These are phyloP conservation scores for Saccharomycopsis crataegensis DNA, from an alignment of 1,139 yeast genomes.

Conservation along the genomic window DNA sequence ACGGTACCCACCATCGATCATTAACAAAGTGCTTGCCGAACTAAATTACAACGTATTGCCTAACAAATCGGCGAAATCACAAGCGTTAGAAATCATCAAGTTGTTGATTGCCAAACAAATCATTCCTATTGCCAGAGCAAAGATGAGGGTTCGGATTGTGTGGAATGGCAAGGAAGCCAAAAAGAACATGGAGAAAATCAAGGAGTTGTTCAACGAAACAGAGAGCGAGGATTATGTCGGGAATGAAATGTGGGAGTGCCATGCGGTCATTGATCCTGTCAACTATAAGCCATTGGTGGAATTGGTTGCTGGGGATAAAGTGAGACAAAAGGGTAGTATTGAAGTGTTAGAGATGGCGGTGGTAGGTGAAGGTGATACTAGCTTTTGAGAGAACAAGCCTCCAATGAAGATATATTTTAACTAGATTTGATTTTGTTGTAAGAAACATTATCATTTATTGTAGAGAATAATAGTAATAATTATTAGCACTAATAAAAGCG, in stretches of 20 bases:
- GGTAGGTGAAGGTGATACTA: conserved; percentile 46
- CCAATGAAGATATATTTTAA: no score
- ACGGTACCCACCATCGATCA: conserved; percentile 90
- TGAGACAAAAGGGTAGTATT: conserved; percentile 54
- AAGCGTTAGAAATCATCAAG: conserved; percentile 88
- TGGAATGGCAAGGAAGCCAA: conserved; percentile 43
- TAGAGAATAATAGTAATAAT: no score
- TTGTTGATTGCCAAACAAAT: conserved; percentile 68
- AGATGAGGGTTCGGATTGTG: conserved; percentile 72
- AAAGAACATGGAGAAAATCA: conserved; percentile 42
- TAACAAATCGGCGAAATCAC: conserved; percentile 76
- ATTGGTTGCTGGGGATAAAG: conserved; percentile 46
- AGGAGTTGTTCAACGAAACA: conserved; percentile 43
- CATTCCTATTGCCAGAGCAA: conserved; percentile 90
- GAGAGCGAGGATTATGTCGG: conserved; percentile 42
- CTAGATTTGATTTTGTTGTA: no score
- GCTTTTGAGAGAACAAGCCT: neutral
- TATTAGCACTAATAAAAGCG: no score
- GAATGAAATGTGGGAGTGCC: conserved; percentile 48
- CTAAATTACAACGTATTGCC: conserved; percentile 74
- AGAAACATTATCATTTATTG: no score
- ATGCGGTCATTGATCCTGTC: conserved; percentile 83
- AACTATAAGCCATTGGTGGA: conserved; percentile 66
- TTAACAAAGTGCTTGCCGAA: conserved; percentile 77
- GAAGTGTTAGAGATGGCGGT: conserved; percentile 93